Base-by-base conservation (phyloP, 768 basidiomycete genomes). In the Lentinula detonsa region DNA sequence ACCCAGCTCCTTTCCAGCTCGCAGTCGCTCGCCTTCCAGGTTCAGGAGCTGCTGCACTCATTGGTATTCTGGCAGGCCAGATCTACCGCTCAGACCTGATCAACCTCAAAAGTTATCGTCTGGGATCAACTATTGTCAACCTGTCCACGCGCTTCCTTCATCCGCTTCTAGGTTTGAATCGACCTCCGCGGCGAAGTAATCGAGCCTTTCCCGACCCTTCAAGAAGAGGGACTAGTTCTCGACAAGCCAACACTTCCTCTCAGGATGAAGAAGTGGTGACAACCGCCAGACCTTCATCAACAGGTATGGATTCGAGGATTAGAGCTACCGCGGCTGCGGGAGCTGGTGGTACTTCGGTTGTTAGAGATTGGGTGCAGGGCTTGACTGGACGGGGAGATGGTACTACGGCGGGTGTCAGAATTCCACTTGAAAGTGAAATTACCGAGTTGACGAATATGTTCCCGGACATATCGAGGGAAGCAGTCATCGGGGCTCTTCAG, bases 21-120 rank as follows among this genome's bases (percentile, higher is more conserved):
- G 83, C 86, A 4, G 72, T 91, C 37, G 84, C 83, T 18, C 84
- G 85, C 23, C 70, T 85, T 10, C 92, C 91, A 1, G 79, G 85
- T 2, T 91, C 92, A 6, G 72, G 81, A 7, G 75, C 83, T 1
- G 81, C 84, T 2, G 81, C 88, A 1, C 63, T 80, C 31, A 73
- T 91, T 37, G 94, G 94, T 23, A 62, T 93, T 6, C 64, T 89
- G 8, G 74, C 83, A 5, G 93, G 94, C 1, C 84, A 87, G 66
- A 74, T 93, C 39, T 96, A 95, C 70, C 88, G 93, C 42, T 88
- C 93, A 7, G 93, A 95, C 69, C 68, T 93, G 15, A 81, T 90
- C 16, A 85, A 84, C 58, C 79, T 95, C 54, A 94, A 95, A 67
- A 72, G 81, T 3, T 95, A 92, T 77, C 85, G 94, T 28, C 72